A percentile compares a stretch with the other conserved stretches of the same genome.
Conservation (phyloP, 2,329 filamentous ascomycete species). For the Colletotrichum eleusines region DNA sequence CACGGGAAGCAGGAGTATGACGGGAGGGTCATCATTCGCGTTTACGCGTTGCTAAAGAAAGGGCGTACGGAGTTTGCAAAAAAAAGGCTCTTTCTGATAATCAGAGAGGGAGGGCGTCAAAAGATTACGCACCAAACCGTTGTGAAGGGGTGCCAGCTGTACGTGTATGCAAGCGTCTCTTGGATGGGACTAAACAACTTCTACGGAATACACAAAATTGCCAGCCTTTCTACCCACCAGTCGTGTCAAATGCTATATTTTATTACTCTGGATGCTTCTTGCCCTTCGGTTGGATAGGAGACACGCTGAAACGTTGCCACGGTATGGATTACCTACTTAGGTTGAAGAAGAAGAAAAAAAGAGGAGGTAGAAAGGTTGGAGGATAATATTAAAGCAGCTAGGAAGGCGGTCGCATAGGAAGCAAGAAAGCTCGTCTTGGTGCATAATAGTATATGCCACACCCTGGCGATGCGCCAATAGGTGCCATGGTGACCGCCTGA, state of each 20-base stretch:
- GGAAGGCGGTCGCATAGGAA: background rate
- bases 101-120: constrained; percentile 25
- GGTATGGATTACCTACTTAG: background rate
- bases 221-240: background rate
- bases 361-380: background rate
- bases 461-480: background rate
- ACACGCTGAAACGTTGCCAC: background rate
- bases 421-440: background rate
- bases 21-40: constrained; percentile 24
- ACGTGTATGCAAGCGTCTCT: constrained; percentile 2
- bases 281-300: background rate
- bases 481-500: background rate
- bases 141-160: constrained; percentile 17
- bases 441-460: background rate
- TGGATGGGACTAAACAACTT: constrained; percentile 5
- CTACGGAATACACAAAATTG: constrained; percentile 33
- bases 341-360: background rate
- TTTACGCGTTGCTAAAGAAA: constrained; percentile 29
- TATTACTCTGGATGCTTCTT: background rate
- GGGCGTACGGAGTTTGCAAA: constrained; percentile 39
- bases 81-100: constrained; percentile 27
- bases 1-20: constrained; percentile 37
- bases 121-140: constrained; percentile 22
- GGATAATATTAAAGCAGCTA: background rate
- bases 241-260: background rate